Base-by-base conservation (phyloP, 2,329 filamentous ascomycete species). In the Alternaria hordeiaustralica region DNA sequence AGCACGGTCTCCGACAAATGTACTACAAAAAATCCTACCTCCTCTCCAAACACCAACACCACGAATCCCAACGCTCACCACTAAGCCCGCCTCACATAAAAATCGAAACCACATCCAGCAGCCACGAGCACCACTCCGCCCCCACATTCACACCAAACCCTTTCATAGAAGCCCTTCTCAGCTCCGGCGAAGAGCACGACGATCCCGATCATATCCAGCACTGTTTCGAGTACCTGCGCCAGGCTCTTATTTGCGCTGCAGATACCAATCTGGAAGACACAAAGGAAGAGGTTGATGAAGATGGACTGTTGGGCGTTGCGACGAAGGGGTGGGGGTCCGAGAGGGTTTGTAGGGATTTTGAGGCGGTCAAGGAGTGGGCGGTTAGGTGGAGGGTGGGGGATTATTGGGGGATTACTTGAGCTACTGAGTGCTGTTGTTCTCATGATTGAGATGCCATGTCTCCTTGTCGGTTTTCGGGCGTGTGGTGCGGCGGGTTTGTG, bases 201-300 rank as follows among this genome's bases (percentile, higher is more conserved):
- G 25, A 49, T 4, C 13, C 45, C 3, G 49, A 41, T 0, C 64
- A 66, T 8, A 28, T 60, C 10, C 30, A 23, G 7, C 72, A 76
- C 43, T 76, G 73, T 51, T 75, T 76, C 55, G 70, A 74, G 20
- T 76, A 75, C 51, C 45, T 76, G 5, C 46, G 73, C 4, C 71
- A 76, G 25, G 69, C 68, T 1, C 68, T 76, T 28, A 73, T 68
- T 60, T 76, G 73, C 43, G 65, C 67, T 30, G 72, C 70, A 3
- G 73, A 76, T 55, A 71, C 66, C 28, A 76, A 70, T 18, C 25
- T 76, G 15, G 72, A 66, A 33, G 55, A 59, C n/a, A 50, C 55
- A 7, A n/a, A 21, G 4, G 15, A 11, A 7, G 45, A 6, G 5
- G 10, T 60, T 20, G 64, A 62, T 4, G 64, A 46, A 1, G 62